Evolutionary conservation across 495 filamentous ascomycete species (phyloP), one percentile per base, ranked within the genome.

Genomic region (Aspergillus campestris): DNA sequence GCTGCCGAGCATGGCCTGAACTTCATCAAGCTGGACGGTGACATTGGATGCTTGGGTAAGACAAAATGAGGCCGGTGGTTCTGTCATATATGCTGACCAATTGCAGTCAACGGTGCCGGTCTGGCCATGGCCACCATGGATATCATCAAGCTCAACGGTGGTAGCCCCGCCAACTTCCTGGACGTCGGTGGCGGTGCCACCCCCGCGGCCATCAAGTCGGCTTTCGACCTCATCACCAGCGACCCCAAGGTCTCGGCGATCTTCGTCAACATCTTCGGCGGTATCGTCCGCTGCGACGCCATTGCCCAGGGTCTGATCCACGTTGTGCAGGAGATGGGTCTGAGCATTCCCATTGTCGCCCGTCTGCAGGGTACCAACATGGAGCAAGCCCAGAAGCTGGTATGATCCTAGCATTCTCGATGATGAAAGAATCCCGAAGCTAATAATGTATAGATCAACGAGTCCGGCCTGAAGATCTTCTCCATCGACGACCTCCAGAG

Each of bases 71-170:
- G n/a, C n/a, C 32, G 35, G 13, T 13, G 7, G 5, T 13, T 27
- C 32, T 30, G 6, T 15, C 6, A 7, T 12, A 29, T 13, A 40
- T 43, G 37, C 63, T 70, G 52, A 70, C 28, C 9, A 6, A 30
- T 8, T 45, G 1, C 34, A 65, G 92, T 98, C 72, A 98, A 98
- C 69, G 92, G 92, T 65, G 92, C 92, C 53, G 92, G 92, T 74
- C 84, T 98, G 47, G 92, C 92, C 63, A 98, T 98, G 92, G 92
- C 92, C 44, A 98, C 92, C 55, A 98, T 98, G 92, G 92, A 98
- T 69, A 97, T 98, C 71, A 98, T 98, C 79, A 98, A 98, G 79
- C 81, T 98, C 27, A 98, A 98, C 73, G 92, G 92, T 59, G 92
- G 92, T 42, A 76, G 77, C 59, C 92, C 92, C 42, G 92, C 92